Percentiles rank a stretch among this genome's conserved stretches.
Evolutionary conservation across 768 basidiomycete species (phyloP).

Genomic region (Scleroderma citrinum): DNA sequence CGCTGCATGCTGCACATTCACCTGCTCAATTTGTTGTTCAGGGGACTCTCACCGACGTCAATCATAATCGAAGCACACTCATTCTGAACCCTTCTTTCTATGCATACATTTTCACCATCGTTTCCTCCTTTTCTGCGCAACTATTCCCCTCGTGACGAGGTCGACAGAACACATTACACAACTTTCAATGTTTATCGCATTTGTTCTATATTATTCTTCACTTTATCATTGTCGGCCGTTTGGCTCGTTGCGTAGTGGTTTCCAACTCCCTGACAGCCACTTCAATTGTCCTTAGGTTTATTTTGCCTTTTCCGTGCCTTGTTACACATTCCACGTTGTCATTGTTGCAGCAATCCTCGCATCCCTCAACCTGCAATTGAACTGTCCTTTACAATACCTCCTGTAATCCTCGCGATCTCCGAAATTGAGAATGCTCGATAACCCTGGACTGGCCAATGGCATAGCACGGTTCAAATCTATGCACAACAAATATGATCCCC

Average conservation of each 20-base stretch:
- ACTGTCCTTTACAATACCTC: conserved; percentile 34
- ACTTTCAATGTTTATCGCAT: conserved; percentile 37
- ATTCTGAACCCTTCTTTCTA: conserved; percentile 41
- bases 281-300: conserved; percentile 28
- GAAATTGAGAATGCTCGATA: conserved; percentile 12
- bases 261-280: conserved; percentile 20
- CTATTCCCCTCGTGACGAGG: conserved; percentile 44
- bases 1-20: conserved; percentile 11
- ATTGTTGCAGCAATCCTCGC: conserved; percentile 43
- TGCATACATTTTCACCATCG: conserved; percentile 52
- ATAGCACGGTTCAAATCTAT: background rate
- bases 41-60: conserved; percentile 11
- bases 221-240: conserved; percentile 51
- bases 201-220: conserved; percentile 80
- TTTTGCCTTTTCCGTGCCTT: conserved; percentile 20
- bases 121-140: conserved; percentile 38
- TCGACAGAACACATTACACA: conserved; percentile 40
- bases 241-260: conserved; percentile 29
- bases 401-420: conserved; percentile 28
- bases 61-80: conserved; percentile 30
- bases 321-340: conserved; percentile 29
- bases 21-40: conserved; percentile 8
- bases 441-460: too few relatives aligned
- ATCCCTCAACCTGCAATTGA: conserved; percentile 32
- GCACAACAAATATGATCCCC: background rate